Evolutionary conservation across 2,329 filamentous ascomycete genomes (phyloP), one percentile per base, ranked within the genome.

Genomic region (Curvularia sp.): DNA sequence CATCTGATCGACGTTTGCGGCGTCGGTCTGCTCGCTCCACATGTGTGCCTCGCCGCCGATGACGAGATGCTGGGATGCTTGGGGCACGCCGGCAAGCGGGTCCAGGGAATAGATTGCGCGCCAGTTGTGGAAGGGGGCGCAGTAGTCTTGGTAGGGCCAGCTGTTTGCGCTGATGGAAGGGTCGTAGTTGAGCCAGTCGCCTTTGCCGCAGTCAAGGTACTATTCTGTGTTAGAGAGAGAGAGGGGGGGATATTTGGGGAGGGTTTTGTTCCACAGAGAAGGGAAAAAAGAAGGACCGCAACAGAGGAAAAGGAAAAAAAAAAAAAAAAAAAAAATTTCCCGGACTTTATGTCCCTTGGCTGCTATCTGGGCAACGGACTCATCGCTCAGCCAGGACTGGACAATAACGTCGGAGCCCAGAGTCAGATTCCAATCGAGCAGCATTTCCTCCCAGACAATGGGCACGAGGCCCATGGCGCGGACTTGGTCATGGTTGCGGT

Each of bases 381-480:
- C 79, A 21, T 84, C 84, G 47, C 86, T 88, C 46, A 88, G 83
- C 92, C 92, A 96, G 3, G 88, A 85, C 78, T 96, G 93, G 5
- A 96, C 84, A 12, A 96, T 82, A 0, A 91, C 87, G 68, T 93
- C 87, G 13, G 83, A 76, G 2, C 87, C 87, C 5, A 96, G 79
- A 0, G 85, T 90, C 45, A 95, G 79, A 72, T 93, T 90, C 89
- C 91, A 96, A 23, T 87, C 82, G 9, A 90, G 80, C 1, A 92
- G 81, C 83, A 95, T 92, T 76, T 96, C 93, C 75, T 97, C 92
- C 93, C 93, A 96, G 1, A 93, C 90, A 21, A 96, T 80, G 0
- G 92, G 91, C 5, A 83, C 85, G 50, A 96, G 78, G 4, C 89
- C 89, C 5, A 84, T 81, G 42, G 83, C 78, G 45, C 86, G 81